These are phyloP conservation scores for Fonsecaea multimorphosa DNA, from an alignment of 2,329 filamentous ascomycete genomes.

Conservation along the genomic window DNA sequence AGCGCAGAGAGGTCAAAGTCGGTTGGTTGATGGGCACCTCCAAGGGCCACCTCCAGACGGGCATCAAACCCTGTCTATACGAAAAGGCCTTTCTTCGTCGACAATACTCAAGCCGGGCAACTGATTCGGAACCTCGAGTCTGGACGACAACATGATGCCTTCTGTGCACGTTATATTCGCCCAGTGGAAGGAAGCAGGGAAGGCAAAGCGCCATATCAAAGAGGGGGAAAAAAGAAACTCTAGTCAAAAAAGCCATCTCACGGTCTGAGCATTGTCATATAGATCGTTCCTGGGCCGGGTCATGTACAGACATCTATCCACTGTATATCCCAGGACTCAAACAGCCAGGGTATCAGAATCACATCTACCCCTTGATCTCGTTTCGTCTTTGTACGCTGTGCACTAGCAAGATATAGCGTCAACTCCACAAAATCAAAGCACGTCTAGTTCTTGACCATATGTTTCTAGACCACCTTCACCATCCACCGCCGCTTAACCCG, in stretches of 20 bases:
- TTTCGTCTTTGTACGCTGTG: not conserved
- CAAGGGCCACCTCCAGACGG: no score
- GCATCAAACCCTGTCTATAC: no score
- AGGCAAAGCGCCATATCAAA: not conserved
- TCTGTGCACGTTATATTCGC: not conserved
- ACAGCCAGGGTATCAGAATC: not conserved
- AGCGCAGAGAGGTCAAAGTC: no score
- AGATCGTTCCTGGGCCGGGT: not conserved
- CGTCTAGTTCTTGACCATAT: not conserved
- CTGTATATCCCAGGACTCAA: not conserved
- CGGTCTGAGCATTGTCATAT: not conserved
- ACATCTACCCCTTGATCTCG: not conserved
- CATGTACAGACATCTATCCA: not conserved
- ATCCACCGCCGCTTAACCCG: slow-evolving; percentile 89
- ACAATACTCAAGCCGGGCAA: no score
- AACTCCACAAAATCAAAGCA: not conserved
- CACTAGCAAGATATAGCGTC: not conserved
- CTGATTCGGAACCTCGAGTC: no score
- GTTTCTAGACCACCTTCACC: slow-evolving; percentile 59
- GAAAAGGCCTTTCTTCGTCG: no score
- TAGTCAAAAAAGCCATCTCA: not conserved
- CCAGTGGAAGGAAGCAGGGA: not conserved
- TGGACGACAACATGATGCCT: not conserved
- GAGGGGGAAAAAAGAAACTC: not conserved
- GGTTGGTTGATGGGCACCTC: not conserved